Conservation (phyloP, 495 filamentous ascomycete genomes). For the Neurospora pannonica region DNA sequence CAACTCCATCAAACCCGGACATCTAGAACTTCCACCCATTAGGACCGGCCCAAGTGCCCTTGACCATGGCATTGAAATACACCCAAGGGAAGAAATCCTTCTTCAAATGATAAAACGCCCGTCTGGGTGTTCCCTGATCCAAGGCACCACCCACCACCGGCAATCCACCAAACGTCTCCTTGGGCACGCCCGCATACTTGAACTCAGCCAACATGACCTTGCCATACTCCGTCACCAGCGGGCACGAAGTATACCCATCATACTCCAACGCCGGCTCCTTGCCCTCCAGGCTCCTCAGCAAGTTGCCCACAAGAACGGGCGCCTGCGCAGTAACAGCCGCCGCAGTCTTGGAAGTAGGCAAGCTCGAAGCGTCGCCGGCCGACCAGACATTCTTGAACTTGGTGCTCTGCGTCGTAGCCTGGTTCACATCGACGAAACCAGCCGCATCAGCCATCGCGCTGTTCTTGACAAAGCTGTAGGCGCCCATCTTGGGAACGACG, state of each 20-base stretch:
- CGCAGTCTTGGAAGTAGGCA: constrained; percentile 60
- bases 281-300: constrained; percentile 45
- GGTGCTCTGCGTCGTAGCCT: constrained; percentile 49
- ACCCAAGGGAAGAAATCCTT: constrained; percentile 68
- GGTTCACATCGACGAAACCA: constrained; percentile 57
- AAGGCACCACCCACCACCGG: constrained; percentile 37
- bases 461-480: constrained; percentile 50
- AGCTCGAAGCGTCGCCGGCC: constrained; percentile 55
- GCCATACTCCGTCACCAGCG: constrained; percentile 54
- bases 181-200: constrained; percentile 61
- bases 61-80: constrained; percentile 49
- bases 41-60: constrained; percentile 53
- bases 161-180: constrained; percentile 50
- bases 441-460: constrained; percentile 48
- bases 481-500: constrained; percentile 53
- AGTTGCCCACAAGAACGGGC: constrained; percentile 49
- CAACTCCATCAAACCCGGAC: background rate
- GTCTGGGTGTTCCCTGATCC: constrained; percentile 46
- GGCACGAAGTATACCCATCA: constrained; percentile 63
- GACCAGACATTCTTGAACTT: constrained; percentile 60
- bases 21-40: constrained; percentile 34
- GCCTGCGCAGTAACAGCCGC: constrained; percentile 57
- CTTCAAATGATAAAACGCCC: constrained; percentile 56
- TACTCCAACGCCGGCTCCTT: constrained; percentile 43
- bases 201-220: constrained; percentile 64